These are phyloP conservation scores for Ceratocystis cubensis DNA, from an alignment of 2,329 filamentous ascomycete genomes.

Conservation along the genomic window DNA sequence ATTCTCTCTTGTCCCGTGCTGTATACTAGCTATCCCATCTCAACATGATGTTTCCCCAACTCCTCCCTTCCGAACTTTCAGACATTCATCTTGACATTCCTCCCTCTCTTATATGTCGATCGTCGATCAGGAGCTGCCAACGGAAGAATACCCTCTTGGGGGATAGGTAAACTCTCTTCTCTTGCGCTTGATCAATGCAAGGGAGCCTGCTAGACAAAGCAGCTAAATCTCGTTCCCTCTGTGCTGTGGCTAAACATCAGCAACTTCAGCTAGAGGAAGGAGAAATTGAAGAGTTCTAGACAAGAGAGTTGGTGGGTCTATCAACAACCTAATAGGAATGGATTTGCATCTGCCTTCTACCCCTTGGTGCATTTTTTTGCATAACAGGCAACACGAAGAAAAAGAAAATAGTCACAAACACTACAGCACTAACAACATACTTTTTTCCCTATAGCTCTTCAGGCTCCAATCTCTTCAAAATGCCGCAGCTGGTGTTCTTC, in stretches of 20 bases:
- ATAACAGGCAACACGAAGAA: no score
- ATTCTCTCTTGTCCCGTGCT: neutral
- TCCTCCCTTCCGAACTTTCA: neutral
- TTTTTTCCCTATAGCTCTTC: neutral
- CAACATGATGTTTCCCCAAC: neutral
- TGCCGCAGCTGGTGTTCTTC: neutral
- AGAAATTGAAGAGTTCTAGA: no score
- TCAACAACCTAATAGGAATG: no score
- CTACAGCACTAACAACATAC: neutral
- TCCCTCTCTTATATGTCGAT: neutral
- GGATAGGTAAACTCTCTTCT: neutral
- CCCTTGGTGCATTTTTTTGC: no score
- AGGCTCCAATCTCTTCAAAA: neutral
- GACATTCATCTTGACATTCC: neutral
- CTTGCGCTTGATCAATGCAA: neutral
- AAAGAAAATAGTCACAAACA: neutral
- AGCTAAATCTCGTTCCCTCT: neutral
- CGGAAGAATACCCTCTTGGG: neutral
- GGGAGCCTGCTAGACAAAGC: neutral
- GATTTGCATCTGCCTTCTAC: no score
- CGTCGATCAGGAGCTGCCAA: slow-evolving; percentile 14
- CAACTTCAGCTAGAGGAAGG: neutral
- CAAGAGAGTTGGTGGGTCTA: no score
- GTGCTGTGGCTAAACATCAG: neutral
- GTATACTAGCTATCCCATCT: neutral